Evolutionary conservation across 2,329 filamentous ascomycete species (phyloP).

Genomic region (Fusarium sp.): DNA sequence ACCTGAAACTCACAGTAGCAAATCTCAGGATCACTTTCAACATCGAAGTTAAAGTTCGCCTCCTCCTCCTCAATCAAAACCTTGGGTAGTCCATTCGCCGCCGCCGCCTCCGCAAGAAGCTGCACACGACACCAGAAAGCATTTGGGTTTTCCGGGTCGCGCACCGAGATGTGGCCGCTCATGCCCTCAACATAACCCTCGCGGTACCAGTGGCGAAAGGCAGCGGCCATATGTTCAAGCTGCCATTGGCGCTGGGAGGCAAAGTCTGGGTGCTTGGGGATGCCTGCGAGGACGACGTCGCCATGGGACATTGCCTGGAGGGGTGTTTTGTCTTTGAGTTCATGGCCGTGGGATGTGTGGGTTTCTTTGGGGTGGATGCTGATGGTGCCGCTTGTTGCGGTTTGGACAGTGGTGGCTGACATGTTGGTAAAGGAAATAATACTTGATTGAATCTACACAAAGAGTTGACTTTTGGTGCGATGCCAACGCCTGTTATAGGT

Average conservation of each 20-base stretch:
- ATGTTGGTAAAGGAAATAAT: background rate
- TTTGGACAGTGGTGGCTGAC: conserved; percentile 1
- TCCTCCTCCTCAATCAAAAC: conserved; percentile 58
- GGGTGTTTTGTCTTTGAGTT: conserved; percentile 43
- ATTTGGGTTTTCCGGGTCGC: conserved; percentile 71
- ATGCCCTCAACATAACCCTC: conserved; percentile 77
- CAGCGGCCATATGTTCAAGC: conserved; percentile 73
- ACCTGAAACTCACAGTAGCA: conserved; percentile 49
- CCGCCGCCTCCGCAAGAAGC: conserved; percentile 49
- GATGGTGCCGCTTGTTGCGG: conserved; percentile 7
- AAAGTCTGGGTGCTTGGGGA: conserved; percentile 46
- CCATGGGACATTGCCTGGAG: conserved; percentile 48
- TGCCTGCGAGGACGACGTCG: conserved; percentile 43
- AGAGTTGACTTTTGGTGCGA: no score
- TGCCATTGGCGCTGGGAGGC: conserved; percentile 48
- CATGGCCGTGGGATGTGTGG: conserved; percentile 40
- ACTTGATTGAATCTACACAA: background rate
- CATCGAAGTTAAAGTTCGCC: conserved; percentile 54
- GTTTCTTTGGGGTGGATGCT: conserved; percentile 34
- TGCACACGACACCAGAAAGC: conserved; percentile 74
- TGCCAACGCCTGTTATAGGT: background rate
- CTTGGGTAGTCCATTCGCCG: conserved; percentile 51
- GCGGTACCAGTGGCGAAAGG: conserved; percentile 76
- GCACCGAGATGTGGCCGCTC: conserved; percentile 74
- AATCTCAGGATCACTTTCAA: conserved; percentile 46